phyloP scores from a whole-genome alignment of 1,139 yeast species.

The Wickerhamomyces sp. region DNA sequence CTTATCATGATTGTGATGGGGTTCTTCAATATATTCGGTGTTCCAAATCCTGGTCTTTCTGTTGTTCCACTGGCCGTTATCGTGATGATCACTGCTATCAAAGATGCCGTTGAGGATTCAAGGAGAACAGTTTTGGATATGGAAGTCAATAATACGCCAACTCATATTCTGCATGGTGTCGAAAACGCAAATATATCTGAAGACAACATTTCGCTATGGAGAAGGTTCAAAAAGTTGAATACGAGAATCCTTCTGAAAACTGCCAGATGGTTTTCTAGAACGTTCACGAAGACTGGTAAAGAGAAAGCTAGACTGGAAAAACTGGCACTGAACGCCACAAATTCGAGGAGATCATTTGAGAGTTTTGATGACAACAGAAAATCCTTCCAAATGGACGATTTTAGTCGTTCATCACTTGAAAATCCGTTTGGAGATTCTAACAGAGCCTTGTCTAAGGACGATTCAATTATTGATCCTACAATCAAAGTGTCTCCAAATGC shows the following conservation, averaged over 20 bases:
- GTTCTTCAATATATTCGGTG: slow-evolving; percentile 87
- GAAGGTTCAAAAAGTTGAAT: slow-evolving; percentile 51
- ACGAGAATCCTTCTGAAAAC: slow-evolving; percentile 29
- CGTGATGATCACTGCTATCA: slow-evolving; percentile 80
- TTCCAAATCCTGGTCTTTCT: slow-evolving; percentile 79
- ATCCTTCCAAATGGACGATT: slow-evolving; percentile 23
- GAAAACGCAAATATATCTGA: slow-evolving; percentile 74
- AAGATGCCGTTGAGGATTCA: slow-evolving; percentile 93
- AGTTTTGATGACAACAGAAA: slow-evolving; percentile 21
- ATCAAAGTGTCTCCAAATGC: slow-evolving; percentile 25
- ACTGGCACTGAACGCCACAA: slow-evolving; percentile 17
- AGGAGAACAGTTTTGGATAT: slow-evolving; percentile 74
- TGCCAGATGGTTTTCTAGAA: slow-evolving; percentile 27
- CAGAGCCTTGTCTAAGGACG: slow-evolving; percentile 13
- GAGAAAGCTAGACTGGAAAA: slow-evolving; percentile 20
- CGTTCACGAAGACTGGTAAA: slow-evolving; percentile 34
- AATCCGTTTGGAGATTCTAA: slow-evolving; percentile 20
- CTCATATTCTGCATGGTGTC: slow-evolving; percentile 69
- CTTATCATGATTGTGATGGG: slow-evolving; percentile 77
- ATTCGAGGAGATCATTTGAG: slow-evolving; percentile 22
- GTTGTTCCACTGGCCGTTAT: slow-evolving; percentile 94
- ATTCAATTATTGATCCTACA: slow-evolving; percentile 27
- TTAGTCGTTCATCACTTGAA: slow-evolving; percentile 7
- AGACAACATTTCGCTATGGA: slow-evolving; percentile 56
- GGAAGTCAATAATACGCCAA: slow-evolving; percentile 82